Conservation (phyloP, 208 protist genomes). For the Leishmania martiniquensis region DNA sequence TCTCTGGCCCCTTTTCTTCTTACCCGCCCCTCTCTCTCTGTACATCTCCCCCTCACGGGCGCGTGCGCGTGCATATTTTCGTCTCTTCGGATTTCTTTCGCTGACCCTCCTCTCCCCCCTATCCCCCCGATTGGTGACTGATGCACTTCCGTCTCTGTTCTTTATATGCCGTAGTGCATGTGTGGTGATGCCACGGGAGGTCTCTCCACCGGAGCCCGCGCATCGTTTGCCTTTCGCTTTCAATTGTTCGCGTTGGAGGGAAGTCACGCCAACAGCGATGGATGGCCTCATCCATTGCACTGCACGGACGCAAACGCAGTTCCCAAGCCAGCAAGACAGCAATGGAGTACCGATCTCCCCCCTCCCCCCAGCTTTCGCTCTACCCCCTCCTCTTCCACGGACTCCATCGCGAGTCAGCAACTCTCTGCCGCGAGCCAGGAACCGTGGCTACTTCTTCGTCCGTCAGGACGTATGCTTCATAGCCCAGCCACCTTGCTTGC, state of each 20-base stretch:
- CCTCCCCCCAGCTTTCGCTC: not conserved
- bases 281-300: not conserved
- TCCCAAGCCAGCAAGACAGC: not conserved
- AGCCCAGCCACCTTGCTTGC: not conserved
- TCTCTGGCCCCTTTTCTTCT: not conserved
- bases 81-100: not conserved
- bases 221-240: slow-evolving; percentile 9
- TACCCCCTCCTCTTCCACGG: slow-evolving; percentile 2
- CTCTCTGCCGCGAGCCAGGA: not conserved
- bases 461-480: not conserved
- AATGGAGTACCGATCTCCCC: too few relatives aligned
- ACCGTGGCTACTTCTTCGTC: not conserved
- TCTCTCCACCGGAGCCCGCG: too few relatives aligned
- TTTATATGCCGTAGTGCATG: not conserved
- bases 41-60: too few relatives aligned
- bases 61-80: not conserved
- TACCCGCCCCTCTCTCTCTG: not conserved
- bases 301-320: not conserved
- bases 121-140: not conserved
- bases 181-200: not conserved
- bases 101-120: not conserved
- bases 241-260: not conserved
- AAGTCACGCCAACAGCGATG: not conserved
- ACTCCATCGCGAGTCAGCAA: not conserved
- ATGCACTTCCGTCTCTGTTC: not conserved